A percentile compares a stretch with the other conserved stretches of the same genome.
These are phyloP conservation scores for Drosera spatulata DNA, from an alignment of 179 eudicot species.

Conservation along the genomic window DNA sequence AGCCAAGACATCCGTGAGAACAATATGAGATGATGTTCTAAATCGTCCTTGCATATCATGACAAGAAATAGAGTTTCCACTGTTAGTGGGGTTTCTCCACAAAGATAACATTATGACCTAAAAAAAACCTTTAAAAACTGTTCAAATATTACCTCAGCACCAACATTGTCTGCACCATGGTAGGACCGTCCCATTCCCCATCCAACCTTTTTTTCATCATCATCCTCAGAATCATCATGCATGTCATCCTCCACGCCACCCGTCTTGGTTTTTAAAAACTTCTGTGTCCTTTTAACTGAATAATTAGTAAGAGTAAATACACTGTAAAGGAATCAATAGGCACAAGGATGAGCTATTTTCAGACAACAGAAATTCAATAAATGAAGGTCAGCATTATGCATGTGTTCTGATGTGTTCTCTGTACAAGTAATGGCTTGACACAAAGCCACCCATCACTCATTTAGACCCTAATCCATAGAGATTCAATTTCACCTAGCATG, in stretches of 20 bases:
- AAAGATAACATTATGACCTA: not conserved
- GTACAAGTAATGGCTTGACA: too few relatives aligned
- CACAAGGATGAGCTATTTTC: too few relatives aligned
- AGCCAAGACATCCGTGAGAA: not conserved
- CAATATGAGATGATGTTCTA: not conserved
- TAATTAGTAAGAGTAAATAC: too few relatives aligned
- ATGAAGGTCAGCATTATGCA: too few relatives aligned
- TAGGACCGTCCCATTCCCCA: constrained; percentile 41
- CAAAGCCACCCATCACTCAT: too few relatives aligned
- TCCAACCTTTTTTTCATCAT: constrained; percentile 26
- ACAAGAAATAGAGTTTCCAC: not conserved
- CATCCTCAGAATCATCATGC: constrained; percentile 60
- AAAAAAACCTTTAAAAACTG: not conserved
- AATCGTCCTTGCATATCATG: not conserved
- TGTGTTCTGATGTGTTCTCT: too few relatives aligned
- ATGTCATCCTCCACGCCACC: constrained; percentile 68
- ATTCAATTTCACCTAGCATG: too few relatives aligned
- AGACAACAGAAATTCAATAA: too few relatives aligned
- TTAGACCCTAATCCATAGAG: too few relatives aligned
- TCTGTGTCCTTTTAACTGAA: constrained; percentile 51
- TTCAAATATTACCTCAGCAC: constrained; percentile 29
- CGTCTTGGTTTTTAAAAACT: constrained; percentile 36
- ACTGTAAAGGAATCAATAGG: too few relatives aligned
- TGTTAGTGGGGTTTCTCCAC: not conserved
- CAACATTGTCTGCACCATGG: constrained; percentile 37